Conservation (phyloP, 306 rosid species). For the Vicia faba region DNA sequence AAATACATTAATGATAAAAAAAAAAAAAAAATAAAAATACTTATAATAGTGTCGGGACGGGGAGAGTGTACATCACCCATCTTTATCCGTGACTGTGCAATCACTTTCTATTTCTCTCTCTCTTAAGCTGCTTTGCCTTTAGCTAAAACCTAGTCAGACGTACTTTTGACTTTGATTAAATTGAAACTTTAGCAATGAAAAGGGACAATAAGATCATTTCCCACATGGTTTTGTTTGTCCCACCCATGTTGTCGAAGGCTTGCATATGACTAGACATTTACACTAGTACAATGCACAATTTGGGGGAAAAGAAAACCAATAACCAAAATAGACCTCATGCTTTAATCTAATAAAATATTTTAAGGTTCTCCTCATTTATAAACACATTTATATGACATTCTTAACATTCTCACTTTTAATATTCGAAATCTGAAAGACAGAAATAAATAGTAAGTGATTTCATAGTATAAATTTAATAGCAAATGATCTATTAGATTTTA, state of each 20-base stretch:
- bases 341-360: not conserved
- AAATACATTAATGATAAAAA: too few species aligned
- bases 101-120: constrained; percentile 33
- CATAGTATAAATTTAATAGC: too few species aligned
- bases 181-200: constrained; percentile 46
- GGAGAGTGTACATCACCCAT: constrained; percentile 48
- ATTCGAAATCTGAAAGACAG: too few species aligned
- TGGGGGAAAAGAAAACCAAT: constrained; percentile 25
- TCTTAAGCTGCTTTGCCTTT: constrained; percentile 45
- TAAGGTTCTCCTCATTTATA: too few species aligned
- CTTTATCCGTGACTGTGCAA: constrained; percentile 45
- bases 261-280: constrained; percentile 17
- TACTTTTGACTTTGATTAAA: constrained; percentile 64
- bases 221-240: constrained; percentile 68
- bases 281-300: constrained; percentile 25
- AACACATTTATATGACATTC: too few species aligned
- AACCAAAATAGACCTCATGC: constrained; percentile 21
- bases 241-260: constrained; percentile 27
- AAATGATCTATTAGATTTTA: too few species aligned
- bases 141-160: constrained; percentile 53
- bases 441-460: too few species aligned
- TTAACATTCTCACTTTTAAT: too few species aligned
- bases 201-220: constrained; percentile 31
- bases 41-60: too few species aligned
- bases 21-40: too few species aligned